Conservation (phyloP, 176 grass and related monocot genomes). For the Oryza glumipatula region DNA sequence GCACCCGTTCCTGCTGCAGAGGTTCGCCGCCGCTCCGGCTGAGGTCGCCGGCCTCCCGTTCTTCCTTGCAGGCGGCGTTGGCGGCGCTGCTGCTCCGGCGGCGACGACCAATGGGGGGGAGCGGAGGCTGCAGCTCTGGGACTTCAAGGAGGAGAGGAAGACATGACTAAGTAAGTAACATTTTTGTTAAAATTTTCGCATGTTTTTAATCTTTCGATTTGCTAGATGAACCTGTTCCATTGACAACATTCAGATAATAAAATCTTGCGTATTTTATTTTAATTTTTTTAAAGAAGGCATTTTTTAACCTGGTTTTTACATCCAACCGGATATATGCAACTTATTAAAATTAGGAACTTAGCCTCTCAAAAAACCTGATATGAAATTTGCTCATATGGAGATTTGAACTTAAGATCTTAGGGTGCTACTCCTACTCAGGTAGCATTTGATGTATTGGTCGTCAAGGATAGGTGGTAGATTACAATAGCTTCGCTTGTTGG, state of each 20-base stretch:
- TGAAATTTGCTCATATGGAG: too few species aligned
- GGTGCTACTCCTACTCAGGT: too few species aligned
- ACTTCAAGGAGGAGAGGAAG: conserved; percentile 58
- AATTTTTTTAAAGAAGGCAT: too few species aligned
- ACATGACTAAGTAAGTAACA: conserved; percentile 27
- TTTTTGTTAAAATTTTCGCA: not conserved
- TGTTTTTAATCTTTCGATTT: not conserved
- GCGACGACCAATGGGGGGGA: not conserved
- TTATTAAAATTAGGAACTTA: too few species aligned
- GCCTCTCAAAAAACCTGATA: too few species aligned
- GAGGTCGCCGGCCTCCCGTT: conserved; percentile 41
- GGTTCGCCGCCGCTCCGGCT: conserved; percentile 38
- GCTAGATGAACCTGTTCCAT: not conserved
- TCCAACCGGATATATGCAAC: too few species aligned
- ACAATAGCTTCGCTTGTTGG: too few species aligned
- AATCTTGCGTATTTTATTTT: not conserved
- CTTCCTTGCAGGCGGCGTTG: conserved; percentile 37
- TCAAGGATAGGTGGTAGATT: not conserved
- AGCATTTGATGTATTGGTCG: not conserved
- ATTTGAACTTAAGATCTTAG: too few species aligned
- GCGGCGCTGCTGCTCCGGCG: conserved; percentile 5
- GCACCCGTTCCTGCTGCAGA: conserved; percentile 48
- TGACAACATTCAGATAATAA: not conserved
- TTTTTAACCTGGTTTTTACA: too few species aligned
- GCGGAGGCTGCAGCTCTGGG: conserved; percentile 54